Percentiles rank a stretch among this genome's conserved stretches.
Conservation (phyloP, 352 stramenopile genomes). For the Paralagenidium karlingii region DNA sequence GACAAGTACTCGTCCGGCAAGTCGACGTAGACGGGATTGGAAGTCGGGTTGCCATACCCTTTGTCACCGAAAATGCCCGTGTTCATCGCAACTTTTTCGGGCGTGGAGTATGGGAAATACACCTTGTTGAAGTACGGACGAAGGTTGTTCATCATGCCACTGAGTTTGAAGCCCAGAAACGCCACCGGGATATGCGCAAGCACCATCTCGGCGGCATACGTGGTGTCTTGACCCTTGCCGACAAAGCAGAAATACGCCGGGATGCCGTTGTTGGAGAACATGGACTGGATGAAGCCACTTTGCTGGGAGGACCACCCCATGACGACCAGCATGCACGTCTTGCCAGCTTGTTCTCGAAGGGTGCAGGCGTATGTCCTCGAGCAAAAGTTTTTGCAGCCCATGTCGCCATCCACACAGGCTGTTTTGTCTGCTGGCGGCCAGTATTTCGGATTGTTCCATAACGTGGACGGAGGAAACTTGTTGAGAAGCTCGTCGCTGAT, state of each 20-base stretch:
- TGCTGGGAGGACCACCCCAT: conserved; percentile 36
- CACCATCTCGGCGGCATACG: conserved; percentile 26
- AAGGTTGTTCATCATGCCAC: too few species aligned
- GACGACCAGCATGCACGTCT: conserved; percentile 23
- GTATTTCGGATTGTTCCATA: conserved; percentile 11
- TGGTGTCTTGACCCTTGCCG: conserved; percentile 17
- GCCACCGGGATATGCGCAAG: conserved; percentile 43
- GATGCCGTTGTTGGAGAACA: conserved; percentile 28
- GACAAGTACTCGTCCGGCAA: conserved; percentile 17
- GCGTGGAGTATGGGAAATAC: conserved; percentile 15
- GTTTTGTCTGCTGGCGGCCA: conserved; percentile 9
- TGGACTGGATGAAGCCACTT: conserved; percentile 18
- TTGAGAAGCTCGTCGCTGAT: conserved; percentile 20
- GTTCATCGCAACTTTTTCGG: conserved; percentile 14
- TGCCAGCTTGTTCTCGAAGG: conserved; percentile 9
- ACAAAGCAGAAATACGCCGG: conserved; percentile 58
- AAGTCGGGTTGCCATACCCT: conserved; percentile 23
- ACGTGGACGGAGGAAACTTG: conserved; percentile 7
- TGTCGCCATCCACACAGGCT: conserved; percentile 10
- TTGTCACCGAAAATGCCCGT: conserved; percentile 30
- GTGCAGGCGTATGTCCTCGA: conserved; percentile 27
- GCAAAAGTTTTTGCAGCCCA: conserved; percentile 34
- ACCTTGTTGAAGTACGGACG: conserved; percentile 22
- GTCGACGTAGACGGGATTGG: conserved; percentile 29
- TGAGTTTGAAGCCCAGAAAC: too few species aligned